Base-by-base conservation (phyloP, 495 filamentous ascomycete genomes). In the Penicillium daleae region DNA sequence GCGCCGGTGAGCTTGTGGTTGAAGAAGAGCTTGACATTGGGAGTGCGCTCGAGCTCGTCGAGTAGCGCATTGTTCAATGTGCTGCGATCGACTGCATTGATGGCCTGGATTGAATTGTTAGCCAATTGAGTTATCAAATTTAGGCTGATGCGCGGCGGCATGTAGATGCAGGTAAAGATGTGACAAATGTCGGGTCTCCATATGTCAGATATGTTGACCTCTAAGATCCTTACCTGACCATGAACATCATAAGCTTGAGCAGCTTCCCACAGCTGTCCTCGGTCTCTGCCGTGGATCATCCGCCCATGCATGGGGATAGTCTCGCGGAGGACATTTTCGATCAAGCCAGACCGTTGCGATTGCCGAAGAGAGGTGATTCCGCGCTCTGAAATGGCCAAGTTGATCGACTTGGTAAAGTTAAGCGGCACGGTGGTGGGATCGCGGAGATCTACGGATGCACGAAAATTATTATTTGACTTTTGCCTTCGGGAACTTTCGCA, bases 371-470 rank as follows among this genome's bases (percentile, higher is more conserved):
- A 88, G 68, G 91, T 92, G 70, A 97, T 90, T n/a, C 95, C 95
- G 33, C 95, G 88, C 74, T 97, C 92, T 0, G 95, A 97, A 12
- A 99, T 77, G 19, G 95, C 93, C 21, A 99, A 80, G 69, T 98
- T 99, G 81, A 99, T 99, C 15, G 96, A 98, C 74, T 91, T 96
- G 46, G 93, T 96, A 74, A 98, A 97, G 70, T 98, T 97, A 56
- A 97, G 82, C 0, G 95, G 93, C 12, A 87, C 88, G 0, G 92
- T 97, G 9, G 85, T 84, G 5, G 90, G 88, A 67, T 93, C 85
- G 32, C 96, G 89, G 48, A 97, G 87, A 81, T 97, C 95, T 97
- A 68, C 61, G 40, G 66, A 71, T 40, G 63, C 39, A 44, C 31
- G 33, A 40, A 65, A 67, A 55, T 61, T 46, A 68, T 63, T 63